Conservation (phyloP, 805 yeast species). For the Metschnikowia picachoensis region DNA sequence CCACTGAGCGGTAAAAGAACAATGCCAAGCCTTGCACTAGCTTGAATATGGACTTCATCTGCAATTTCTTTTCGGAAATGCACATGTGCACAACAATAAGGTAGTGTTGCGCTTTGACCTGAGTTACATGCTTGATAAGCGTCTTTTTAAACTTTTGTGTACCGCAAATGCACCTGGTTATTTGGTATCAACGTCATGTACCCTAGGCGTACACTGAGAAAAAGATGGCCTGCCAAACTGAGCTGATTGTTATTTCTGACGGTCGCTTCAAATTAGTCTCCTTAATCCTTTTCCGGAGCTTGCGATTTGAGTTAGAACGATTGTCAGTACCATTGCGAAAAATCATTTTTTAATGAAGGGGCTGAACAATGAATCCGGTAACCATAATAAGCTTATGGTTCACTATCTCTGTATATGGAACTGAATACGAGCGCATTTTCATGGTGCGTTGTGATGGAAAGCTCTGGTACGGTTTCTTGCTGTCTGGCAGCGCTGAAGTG, state of each 20-base stretch:
- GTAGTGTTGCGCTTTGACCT: conserved; percentile 26
- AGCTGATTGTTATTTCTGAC: conserved; percentile 34
- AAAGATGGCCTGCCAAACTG: conserved; percentile 26
- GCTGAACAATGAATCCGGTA: no score
- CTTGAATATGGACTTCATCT: conserved; percentile 31
- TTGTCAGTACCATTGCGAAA: no score
- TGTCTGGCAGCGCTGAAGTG: neutral
- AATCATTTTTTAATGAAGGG: no score
- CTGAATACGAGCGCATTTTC: no score
- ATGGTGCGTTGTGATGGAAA: no score
- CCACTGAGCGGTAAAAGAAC: conserved; percentile 31
- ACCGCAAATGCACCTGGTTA: conserved; percentile 25
- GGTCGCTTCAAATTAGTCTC: no score
- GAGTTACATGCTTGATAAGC: conserved; percentile 30
- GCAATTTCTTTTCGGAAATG: conserved; percentile 28
- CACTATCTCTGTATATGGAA: no score
- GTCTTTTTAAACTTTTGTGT: conserved; percentile 23
- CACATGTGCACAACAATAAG: conserved; percentile 32
- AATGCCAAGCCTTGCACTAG: conserved; percentile 34
- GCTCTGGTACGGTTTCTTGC: no score
- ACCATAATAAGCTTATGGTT: no score
- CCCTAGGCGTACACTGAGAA: conserved; percentile 32
- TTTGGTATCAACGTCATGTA: conserved; percentile 39
- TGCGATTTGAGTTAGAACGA: no score
- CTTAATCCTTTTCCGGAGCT: no score